Percentiles rank a stretch among this genome's conserved stretches.
Conservation (phyloP, 2,329 filamentous ascomycete species). For the Ophiognomonia clavigignenti-juglandacearum region DNA sequence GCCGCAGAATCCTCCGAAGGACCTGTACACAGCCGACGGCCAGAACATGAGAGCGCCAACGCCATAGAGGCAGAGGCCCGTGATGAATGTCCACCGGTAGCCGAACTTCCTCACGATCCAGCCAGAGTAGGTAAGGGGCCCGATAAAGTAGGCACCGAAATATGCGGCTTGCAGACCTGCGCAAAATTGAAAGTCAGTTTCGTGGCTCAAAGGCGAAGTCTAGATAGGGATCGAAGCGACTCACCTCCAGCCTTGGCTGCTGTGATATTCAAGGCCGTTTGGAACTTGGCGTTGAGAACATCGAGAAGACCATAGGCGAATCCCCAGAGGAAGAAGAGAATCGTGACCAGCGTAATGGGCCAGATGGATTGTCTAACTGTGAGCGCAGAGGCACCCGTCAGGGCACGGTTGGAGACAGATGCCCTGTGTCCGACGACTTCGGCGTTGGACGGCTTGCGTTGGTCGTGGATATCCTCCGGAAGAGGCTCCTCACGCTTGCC, state of each 20-base stretch:
- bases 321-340: slow-evolving; percentile 49
- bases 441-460: slow-evolving; percentile 16
- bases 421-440: slow-evolving; percentile 18
- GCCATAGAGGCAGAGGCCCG: slow-evolving; percentile 61
- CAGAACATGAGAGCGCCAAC: slow-evolving; percentile 48
- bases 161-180: slow-evolving; percentile 24
- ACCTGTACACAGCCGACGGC: slow-evolving; percentile 52
- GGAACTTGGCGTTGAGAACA: slow-evolving; percentile 34
- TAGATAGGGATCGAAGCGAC: background rate
- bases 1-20: slow-evolving; percentile 68
- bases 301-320: slow-evolving; percentile 37
- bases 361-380: slow-evolving; percentile 15
- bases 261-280: slow-evolving; percentile 18
- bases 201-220: too few relatives aligned
- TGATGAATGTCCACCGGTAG: slow-evolving; percentile 59
- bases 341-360: slow-evolving; percentile 39
- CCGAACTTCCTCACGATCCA: slow-evolving; percentile 59
- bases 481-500: slow-evolving; percentile 20
- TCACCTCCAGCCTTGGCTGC: slow-evolving; percentile 17
- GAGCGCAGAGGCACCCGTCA: slow-evolving; percentile 21
- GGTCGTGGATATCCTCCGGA: slow-evolving; percentile 17
- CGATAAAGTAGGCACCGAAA: slow-evolving; percentile 51
- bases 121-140: slow-evolving; percentile 58
- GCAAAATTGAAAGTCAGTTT: slow-evolving; percentile 1
- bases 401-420: slow-evolving; percentile 19